Evolutionary conservation across 2,329 filamentous ascomycete species (phyloP).

Genomic region (Hypomyces perniciosus): DNA sequence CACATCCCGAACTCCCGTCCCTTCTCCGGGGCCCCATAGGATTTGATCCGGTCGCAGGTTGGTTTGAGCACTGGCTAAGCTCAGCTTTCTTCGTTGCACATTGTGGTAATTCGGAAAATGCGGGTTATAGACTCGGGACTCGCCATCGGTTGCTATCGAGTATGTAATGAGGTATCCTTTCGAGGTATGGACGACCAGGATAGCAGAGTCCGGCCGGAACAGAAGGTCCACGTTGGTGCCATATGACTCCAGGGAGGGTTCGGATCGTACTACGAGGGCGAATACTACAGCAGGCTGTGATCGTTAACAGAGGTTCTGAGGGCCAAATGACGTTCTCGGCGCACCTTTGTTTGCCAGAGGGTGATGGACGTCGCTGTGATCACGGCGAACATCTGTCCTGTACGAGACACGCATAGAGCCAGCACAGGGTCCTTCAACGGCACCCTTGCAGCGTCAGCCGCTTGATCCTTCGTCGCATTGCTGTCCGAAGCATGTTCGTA

Average conservation of each 20-base stretch:
- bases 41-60: conserved; percentile 54
- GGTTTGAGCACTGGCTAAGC: conserved; percentile 51
- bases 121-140: conserved; percentile 77
- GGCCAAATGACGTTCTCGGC: background rate
- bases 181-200: conserved; percentile 83
- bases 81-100: conserved; percentile 56
- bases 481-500: conserved; percentile 31
- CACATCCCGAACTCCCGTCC: conserved; percentile 74
- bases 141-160: conserved; percentile 77
- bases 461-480: conserved; percentile 2
- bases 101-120: conserved; percentile 66
- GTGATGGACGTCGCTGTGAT: conserved; percentile 80
- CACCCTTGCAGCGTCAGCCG: conserved; percentile 25
- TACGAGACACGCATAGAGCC: conserved; percentile 70
- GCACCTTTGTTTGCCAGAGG: conserved; percentile 94
- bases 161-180: conserved; percentile 91
- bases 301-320: conserved; percentile 9
- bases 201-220: conserved; percentile 84
- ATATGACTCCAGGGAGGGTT: conserved; percentile 72
- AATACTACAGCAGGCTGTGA: conserved; percentile 78
- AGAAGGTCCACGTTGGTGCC: conserved; percentile 79
- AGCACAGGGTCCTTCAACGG: conserved; percentile 59
- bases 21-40: conserved; percentile 73
- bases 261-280: conserved; percentile 76
- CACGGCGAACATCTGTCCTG: conserved; percentile 77